Evolutionary conservation across 176 grass and related monocot species (phyloP), one percentile per base, ranked within the genome.

Genomic region (Avena insularis): DNA sequence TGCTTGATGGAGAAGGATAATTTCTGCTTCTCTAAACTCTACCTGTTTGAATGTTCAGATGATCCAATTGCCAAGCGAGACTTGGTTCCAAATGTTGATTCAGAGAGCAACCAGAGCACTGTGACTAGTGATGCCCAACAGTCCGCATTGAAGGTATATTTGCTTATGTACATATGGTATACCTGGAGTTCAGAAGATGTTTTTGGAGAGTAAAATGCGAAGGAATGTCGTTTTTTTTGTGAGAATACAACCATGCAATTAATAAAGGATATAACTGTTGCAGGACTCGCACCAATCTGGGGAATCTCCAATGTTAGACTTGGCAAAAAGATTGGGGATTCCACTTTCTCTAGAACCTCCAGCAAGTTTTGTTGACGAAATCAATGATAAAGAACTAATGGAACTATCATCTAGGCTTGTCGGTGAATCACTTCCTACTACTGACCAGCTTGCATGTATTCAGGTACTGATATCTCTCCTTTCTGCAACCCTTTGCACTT

Each of bases 31-130:
- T 50, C 40, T 85, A 77, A 85, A 33, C 43, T 85, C 2, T 80
- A 40, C 35, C 20, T 43, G 48, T 54, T 61, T 88, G 47, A 80
- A 81, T 84, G n/a, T 76, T 49, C 82, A 98, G 96, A 95, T 81
- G 96, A 98, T 91, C 92, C 92, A 91, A 92, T 98, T 79, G 92
- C 96, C 6, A 96, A 94, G 68, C 89, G 96, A 88, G 80, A 70
- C 11, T 62, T 87, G 79, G 84, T 48, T 82, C 82, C 82, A 82
- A 87, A 31, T 74, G 60, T 87, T 64, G 79, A 82, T 90, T 84
- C 84, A 88, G 89, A 92, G 75, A 92, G 70, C 64, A 90, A 89
- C 73, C 12, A 84, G n/a, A 57, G 50, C 16, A 56, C 67, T 50
- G 16, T 80, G 64, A 90, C 59, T 81, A 77, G 72, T 88, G 88